Evolutionary conservation across 805 yeast species (phyloP).

Genomic region (Yarrowia deformans): DNA sequence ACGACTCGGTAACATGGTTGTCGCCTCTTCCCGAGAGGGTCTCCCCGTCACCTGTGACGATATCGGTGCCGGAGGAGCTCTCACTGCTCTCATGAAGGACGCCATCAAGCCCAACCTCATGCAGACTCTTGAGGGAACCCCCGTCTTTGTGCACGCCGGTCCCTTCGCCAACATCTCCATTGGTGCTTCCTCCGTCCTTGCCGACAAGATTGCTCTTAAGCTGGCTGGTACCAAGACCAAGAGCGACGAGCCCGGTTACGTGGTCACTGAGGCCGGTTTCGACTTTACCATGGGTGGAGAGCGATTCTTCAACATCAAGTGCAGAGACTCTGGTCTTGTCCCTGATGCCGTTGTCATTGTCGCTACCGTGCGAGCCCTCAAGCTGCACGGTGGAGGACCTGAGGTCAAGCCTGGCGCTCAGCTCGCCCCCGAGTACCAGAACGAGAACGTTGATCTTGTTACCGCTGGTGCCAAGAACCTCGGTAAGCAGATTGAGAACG

Average conservation of each 20-base stretch:
- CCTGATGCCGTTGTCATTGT: constrained; percentile 94
- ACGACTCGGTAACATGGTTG: constrained; percentile 87
- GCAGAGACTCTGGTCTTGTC: constrained; percentile 84
- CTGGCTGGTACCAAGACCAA: constrained; percentile 72
- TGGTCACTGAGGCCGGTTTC: constrained; percentile 97
- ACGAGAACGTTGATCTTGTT: constrained; percentile 81
- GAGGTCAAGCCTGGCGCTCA: constrained; percentile 94
- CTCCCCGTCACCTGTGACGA: constrained; percentile 93
- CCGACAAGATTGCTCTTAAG: constrained; percentile 91
- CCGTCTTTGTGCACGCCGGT: constrained; percentile 97
- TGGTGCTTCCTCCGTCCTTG: constrained; percentile 94
- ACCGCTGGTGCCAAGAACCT: constrained; percentile 84
- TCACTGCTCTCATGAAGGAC: constrained; percentile 92
- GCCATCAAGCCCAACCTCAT: constrained; percentile 95
- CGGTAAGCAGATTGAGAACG: constrained; percentile 88
- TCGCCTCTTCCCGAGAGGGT: constrained; percentile 77
- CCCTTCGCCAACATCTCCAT: constrained; percentile 97
- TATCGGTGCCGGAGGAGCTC: constrained; percentile 93
- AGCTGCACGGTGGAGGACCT: constrained; percentile 96
- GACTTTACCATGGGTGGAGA: constrained; percentile 99
- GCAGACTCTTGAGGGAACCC: constrained; percentile 98
- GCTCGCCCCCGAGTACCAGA: constrained; percentile 78
- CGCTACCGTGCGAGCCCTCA: constrained; percentile 96
- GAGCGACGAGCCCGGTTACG: constrained; percentile 68
- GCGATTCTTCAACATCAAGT: constrained; percentile 93